A percentile compares a stretch with the other conserved stretches of the same genome.
phyloP scores from a whole-genome alignment of 2,329 filamentous ascomycete species.

The Neonectria coccinea region DNA sequence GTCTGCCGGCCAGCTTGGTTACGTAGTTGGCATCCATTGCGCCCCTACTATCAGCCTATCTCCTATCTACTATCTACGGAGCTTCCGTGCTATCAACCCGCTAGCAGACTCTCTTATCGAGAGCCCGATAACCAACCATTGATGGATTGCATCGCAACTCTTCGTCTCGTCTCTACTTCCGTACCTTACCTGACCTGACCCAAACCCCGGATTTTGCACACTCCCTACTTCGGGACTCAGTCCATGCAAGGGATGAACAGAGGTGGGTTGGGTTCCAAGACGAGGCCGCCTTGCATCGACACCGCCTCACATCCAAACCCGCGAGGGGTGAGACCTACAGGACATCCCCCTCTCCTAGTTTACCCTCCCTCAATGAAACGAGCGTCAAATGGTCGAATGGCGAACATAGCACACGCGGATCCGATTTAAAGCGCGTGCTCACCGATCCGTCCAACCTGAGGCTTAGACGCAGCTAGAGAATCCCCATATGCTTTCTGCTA shows the following conservation, averaged over 20 bases:
- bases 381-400: not conserved
- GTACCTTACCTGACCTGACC: not conserved
- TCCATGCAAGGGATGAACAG: not conserved
- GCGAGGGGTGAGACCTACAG: not conserved
- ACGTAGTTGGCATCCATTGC: not conserved
- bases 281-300: slow-evolving; percentile 1
- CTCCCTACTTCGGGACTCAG: not conserved
- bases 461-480: not conserved
- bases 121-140: slow-evolving; percentile 6
- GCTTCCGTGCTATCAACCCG: not conserved
- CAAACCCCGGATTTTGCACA: not conserved
- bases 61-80: not conserved
- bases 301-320: slow-evolving; percentile 2
- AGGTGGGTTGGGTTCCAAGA: not conserved
- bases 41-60: not conserved
- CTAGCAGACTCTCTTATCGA: slow-evolving; percentile 1
- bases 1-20: not conserved
- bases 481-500: not conserved
- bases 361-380: not conserved
- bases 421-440: not conserved
- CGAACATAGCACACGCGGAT: not conserved
- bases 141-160: not conserved
- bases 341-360: not conserved
- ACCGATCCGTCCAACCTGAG: not conserved
- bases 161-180: not conserved